phyloP scores from a whole-genome alignment of 306 rosid genomes.

The Trichosanthes cucumerina region DNA sequence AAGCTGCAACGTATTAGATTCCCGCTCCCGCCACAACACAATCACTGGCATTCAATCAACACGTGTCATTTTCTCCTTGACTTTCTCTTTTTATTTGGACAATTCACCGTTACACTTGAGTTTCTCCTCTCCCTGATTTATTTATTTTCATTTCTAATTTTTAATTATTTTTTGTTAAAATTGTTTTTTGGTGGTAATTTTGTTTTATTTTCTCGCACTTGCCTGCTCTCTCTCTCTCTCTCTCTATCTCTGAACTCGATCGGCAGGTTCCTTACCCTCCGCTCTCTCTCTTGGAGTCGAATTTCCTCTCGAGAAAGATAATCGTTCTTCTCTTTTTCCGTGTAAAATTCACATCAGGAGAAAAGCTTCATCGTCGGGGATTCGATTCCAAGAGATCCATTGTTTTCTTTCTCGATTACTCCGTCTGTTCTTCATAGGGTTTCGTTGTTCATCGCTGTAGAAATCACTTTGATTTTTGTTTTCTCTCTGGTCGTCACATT shows the following conservation, averaged over 20 bases:
- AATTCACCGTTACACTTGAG: conserved; percentile 25
- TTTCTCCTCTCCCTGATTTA: background rate
- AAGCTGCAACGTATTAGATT: conserved; percentile 13
- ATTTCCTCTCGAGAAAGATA: conserved; percentile 22
- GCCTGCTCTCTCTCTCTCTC: conserved; percentile 6
- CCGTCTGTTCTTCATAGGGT: conserved; percentile 33
- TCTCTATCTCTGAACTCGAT: conserved; percentile 35
- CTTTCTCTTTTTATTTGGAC: conserved; percentile 17
- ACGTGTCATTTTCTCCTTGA: conserved; percentile 32
- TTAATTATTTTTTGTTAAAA: background rate
- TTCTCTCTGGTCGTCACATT: background rate
- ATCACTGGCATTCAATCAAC: conserved; percentile 4
- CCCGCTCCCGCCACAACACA: conserved; percentile 52
- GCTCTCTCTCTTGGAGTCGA: conserved; percentile 32
- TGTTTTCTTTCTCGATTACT: conserved; percentile 16
- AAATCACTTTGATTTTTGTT: background rate
- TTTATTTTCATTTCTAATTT: background rate
- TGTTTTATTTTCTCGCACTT: conserved; percentile 6
- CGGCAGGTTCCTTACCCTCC: conserved; percentile 29
- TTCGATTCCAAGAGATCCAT: conserved; percentile 25
- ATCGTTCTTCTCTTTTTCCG: background rate
- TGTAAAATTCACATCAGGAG: background rate
- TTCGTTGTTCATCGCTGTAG: conserved; percentile 12
- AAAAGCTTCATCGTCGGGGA: conserved; percentile 16
- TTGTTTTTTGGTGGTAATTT: conserved; percentile 1